phyloP scores from a whole-genome alignment of 352 stramenopile genomes.

The Pythium diclinum region DNA sequence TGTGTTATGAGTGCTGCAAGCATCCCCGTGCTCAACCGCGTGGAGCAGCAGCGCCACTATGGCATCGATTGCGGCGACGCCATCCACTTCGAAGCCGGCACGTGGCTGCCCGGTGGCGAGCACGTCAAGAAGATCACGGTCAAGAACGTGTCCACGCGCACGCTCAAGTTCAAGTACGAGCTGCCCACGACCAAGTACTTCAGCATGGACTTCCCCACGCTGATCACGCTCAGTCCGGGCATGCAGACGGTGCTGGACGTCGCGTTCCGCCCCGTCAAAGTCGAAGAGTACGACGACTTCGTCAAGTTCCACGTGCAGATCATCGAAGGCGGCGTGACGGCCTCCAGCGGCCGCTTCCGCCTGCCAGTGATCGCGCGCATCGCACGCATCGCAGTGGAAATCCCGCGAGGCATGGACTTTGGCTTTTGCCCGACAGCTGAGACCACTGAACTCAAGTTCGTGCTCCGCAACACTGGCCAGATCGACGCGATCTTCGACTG shows the following conservation, averaged over 20 bases:
- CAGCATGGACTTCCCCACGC: conserved; percentile 90
- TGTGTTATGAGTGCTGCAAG: conserved; percentile 2
- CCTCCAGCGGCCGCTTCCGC: conserved; percentile 73
- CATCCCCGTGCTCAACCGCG: conserved; percentile 58
- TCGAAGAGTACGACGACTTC: conserved; percentile 91
- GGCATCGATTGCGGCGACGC: conserved; percentile 82
- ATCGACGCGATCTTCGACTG: conserved; percentile 86
- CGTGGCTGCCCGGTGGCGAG: conserved; percentile 90
- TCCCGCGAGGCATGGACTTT: conserved; percentile 78
- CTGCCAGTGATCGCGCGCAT: conserved; percentile 86
- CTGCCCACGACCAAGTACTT: conserved; percentile 92
- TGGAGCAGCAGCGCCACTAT: conserved; percentile 71
- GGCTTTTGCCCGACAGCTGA: conserved; percentile 89
- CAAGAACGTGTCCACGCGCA: conserved; percentile 88
- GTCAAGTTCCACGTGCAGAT: conserved; percentile 89
- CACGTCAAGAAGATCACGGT: conserved; percentile 88
- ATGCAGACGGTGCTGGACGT: conserved; percentile 87
- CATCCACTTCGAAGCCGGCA: conserved; percentile 84
- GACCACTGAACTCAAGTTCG: conserved; percentile 66
- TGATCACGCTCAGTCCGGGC: conserved; percentile 86
- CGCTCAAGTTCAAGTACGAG: conserved; percentile 92
- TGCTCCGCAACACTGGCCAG: conserved; percentile 85
- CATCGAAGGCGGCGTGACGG: conserved; percentile 69
- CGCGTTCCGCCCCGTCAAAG: conserved; percentile 85
- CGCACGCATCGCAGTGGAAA: conserved; percentile 52